Evolutionary conservation across 2,329 filamentous ascomycete genomes (phyloP).

Genomic region (Microsporum audouinii): DNA sequence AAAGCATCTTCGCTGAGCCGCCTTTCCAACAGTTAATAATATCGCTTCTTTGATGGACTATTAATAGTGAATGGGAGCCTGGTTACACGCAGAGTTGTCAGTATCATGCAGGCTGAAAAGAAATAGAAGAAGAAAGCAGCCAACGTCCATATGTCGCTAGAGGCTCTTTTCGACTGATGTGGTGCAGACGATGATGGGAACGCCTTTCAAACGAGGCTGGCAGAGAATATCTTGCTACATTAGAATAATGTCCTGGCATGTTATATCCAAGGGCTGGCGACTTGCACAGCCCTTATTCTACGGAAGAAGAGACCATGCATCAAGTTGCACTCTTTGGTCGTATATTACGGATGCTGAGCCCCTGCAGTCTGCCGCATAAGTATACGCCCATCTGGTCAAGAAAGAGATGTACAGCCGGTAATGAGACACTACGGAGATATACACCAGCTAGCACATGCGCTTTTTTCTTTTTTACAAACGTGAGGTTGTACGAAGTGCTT

Average conservation of each 20-base stretch:
- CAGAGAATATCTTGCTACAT: not conserved
- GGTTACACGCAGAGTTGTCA: not conserved
- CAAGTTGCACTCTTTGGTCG: not conserved
- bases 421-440: not conserved
- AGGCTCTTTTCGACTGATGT: not conserved
- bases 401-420: not conserved
- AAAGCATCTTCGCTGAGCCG: not conserved
- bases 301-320: too few species aligned
- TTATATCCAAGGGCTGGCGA: not conserved
- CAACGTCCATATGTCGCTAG: not conserved
- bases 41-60: not conserved
- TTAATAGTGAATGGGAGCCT: not conserved
- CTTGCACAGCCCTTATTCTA: not conserved
- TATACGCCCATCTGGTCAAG: not conserved
- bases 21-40: not conserved
- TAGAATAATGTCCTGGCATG: not conserved
- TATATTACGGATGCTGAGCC: not conserved
- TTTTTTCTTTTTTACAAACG: not conserved
- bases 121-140: not conserved
- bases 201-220: not conserved
- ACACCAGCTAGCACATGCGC: not conserved
- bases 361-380: not conserved
- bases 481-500: not conserved
- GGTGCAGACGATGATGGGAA: not conserved
- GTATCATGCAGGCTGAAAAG: not conserved